Base-by-base conservation (phyloP, 495 filamentous ascomycete species). In the Bathelium albidoporum region DNA sequence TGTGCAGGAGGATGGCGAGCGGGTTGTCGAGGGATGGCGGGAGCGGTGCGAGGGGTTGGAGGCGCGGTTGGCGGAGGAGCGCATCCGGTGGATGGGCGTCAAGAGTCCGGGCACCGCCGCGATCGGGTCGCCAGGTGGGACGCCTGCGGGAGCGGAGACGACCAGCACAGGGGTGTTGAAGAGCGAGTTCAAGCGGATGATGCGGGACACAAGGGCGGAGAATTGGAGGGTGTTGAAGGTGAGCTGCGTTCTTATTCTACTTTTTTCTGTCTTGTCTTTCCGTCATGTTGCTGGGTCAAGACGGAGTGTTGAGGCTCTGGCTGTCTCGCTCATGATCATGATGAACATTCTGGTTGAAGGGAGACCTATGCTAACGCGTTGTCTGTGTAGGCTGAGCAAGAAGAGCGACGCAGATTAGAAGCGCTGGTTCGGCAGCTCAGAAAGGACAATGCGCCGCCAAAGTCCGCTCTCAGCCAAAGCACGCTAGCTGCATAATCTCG, bases 101-200 rank as follows among this genome's bases (percentile, higher is more conserved):
- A 81, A 78, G 72, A 83, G 80, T 67, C 80, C 83, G 49, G 72
- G 68, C 49, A 76, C 65, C 29, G 75, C 72, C 31, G 66, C 59
- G 45, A 66, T 74, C 12, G 76, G 76, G 16, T 70, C 70, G 2
- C 22, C 31, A 18, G 49, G 12, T 26, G 41, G 52, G 34, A 10
- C 28, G 34, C 2, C 14, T 73, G 68, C 39, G 74, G 65, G 39
- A 28, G 45, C 58, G 49, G 84, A 85, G 68, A 83, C 78, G 11
- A 91, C 85, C 2, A 88, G 85, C 67, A 89, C 84, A 1, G 83
- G 82, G 77, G 85, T 90, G 20, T 73, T 93, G 60, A 87, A 86
- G 75, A 88, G 85, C 59, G 89, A 93, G 72, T 93, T 93, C 72
- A 89, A 89, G 79, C 91, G 90, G 78, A 91, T 93, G 89, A 93